Conservation (phyloP, 345 rosid species). For the Lepidium didymum region DNA sequence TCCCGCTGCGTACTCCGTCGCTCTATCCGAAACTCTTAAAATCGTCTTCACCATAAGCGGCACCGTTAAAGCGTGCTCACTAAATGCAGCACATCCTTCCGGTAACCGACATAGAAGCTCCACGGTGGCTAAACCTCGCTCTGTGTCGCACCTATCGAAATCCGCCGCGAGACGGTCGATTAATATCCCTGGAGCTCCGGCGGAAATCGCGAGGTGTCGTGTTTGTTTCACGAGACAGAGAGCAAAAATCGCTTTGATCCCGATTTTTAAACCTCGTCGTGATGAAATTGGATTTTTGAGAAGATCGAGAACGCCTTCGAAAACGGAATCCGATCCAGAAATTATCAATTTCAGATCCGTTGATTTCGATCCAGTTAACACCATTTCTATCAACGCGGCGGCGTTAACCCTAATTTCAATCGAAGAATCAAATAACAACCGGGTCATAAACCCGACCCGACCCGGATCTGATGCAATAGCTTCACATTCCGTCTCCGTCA, state of each 20-base stretch:
- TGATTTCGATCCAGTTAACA: constrained; percentile 61
- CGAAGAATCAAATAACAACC: constrained; percentile 49
- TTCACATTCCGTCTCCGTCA: constrained; percentile 58
- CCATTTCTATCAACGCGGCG: constrained; percentile 69
- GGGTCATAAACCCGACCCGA: constrained; percentile 38
- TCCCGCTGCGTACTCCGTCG: constrained; percentile 94
- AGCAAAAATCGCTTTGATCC: constrained; percentile 73
- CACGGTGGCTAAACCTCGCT: constrained; percentile 74
- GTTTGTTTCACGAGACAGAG: constrained; percentile 79
- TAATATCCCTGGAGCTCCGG: constrained; percentile 63
- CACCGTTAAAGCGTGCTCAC: constrained; percentile 67
- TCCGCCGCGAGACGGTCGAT: constrained; percentile 67
- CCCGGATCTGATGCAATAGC: constrained; percentile 45
- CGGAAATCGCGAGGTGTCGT: constrained; percentile 63
- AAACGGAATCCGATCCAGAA: constrained; percentile 45
- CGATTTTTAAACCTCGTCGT: constrained; percentile 57
- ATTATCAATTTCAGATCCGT: constrained; percentile 55
- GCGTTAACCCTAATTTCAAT: constrained; percentile 70
- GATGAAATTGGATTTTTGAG: constrained; percentile 43
- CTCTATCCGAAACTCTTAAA: constrained; percentile 72
- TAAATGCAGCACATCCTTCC: constrained; percentile 59
- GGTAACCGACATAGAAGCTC: constrained; percentile 83
- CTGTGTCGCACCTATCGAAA: constrained; percentile 78
- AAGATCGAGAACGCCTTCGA: constrained; percentile 73
- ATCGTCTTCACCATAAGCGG: constrained; percentile 70